phyloP scores from a whole-genome alignment of 1,139 yeast species.

The Taphrina confusa region DNA sequence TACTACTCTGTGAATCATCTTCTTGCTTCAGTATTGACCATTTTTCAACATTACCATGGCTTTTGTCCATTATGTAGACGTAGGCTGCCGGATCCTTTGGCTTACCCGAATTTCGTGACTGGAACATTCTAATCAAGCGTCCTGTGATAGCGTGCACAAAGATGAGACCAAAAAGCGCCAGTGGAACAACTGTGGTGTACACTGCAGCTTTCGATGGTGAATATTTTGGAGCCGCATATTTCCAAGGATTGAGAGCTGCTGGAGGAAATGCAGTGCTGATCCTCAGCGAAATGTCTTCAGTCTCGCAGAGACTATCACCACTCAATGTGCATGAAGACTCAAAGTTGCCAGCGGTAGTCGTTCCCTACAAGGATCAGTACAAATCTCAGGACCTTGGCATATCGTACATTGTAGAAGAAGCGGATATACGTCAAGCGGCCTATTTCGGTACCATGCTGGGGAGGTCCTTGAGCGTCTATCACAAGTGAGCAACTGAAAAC shows the following conservation, averaged over 20 bases:
- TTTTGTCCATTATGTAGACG: slow-evolving; percentile 1
- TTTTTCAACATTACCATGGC: slow-evolving; percentile 5
- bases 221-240: neutral
- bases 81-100: neutral
- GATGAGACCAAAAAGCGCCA: neutral
- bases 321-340: neutral
- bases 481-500: neutral
- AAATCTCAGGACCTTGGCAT: neutral
- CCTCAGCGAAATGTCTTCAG: slow-evolving; percentile 2
- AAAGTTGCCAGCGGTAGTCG: neutral
- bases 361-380: neutral
- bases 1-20: neutral
- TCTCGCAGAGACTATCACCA: neutral
- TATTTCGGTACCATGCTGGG: neutral
- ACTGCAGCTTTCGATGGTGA: neutral
- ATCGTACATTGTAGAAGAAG: slow-evolving; percentile 2
- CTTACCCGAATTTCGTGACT: neutral
- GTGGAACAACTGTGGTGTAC: neutral
- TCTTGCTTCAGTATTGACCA: neutral
- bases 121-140: neutral
- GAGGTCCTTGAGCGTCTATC: slow-evolving; percentile 10
- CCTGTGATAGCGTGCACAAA: neutral
- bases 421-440: neutral
- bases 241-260: neutral
- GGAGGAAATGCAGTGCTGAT: neutral